phyloP scores from a whole-genome alignment of 2,329 filamentous ascomycete species.

The Colletotrichum truncatum region DNA sequence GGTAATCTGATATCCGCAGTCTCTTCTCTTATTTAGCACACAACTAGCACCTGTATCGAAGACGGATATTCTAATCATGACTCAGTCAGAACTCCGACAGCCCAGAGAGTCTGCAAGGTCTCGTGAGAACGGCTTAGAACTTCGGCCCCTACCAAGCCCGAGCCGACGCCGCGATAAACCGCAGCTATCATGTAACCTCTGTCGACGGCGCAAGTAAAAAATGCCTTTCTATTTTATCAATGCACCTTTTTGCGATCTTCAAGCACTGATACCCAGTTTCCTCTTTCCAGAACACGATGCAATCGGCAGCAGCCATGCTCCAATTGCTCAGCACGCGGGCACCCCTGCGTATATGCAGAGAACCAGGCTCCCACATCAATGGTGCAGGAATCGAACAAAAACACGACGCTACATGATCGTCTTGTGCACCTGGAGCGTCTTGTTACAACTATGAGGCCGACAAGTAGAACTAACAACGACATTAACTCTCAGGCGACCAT shows the following conservation, averaged over 20 bases:
- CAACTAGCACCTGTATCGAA: no score
- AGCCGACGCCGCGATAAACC: slow-evolving; percentile 43
- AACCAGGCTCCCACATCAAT: slow-evolving; percentile 3
- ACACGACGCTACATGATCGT: slow-evolving; percentile 23
- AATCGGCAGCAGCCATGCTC: slow-evolving; percentile 36
- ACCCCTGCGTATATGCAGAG: slow-evolving; percentile 31
- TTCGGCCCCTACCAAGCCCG: not conserved
- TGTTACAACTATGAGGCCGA: slow-evolving; percentile 34
- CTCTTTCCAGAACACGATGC: slow-evolving; percentile 37
- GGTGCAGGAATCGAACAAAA: rapidly evolving
- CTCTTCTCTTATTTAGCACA: no score
- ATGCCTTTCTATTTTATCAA: no score
- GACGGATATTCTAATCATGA: not conserved
- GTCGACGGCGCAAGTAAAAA: slow-evolving; percentile 45
- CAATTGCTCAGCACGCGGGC: slow-evolving; percentile 33
- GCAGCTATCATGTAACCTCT: slow-evolving; percentile 45
- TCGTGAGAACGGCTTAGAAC: not conserved
- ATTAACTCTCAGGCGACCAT: no score
- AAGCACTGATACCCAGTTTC: no score
- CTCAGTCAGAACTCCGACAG: not conserved
- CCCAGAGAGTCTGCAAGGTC: no score
- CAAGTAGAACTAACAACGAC: rapidly evolving
- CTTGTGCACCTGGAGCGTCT: slow-evolving; percentile 42
- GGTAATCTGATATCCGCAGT: no score
- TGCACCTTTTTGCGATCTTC: no score